phyloP scores from a whole-genome alignment of 2,329 filamentous ascomycete genomes.

The Hypoxylon sp. region DNA sequence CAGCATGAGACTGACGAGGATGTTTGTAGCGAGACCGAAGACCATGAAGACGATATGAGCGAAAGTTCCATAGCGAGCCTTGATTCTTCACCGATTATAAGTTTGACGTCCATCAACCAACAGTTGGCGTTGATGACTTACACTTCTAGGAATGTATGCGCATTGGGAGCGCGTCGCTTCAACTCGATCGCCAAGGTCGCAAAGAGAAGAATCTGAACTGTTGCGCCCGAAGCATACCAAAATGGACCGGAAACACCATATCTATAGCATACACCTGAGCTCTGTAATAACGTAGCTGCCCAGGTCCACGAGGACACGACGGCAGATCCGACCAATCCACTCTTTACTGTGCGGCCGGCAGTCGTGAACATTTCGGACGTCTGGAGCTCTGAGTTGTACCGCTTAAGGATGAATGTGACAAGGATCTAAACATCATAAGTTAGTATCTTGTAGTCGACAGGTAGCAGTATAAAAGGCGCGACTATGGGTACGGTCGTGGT shows the following conservation, averaged over 20 bases:
- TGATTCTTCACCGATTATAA: slow-evolving; percentile 44
- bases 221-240: slow-evolving; percentile 75
- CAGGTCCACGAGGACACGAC: slow-evolving; percentile 97
- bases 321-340: slow-evolving; percentile 86
- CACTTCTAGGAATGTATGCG: slow-evolving; percentile 89
- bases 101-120: background rate
- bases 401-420: slow-evolving; percentile 78
- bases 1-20: slow-evolving; percentile 90
- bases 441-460: background rate
- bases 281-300: slow-evolving; percentile 87
- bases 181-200: slow-evolving; percentile 91
- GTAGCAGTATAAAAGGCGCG: background rate
- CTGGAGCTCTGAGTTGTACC: slow-evolving; percentile 77
- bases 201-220: slow-evolving; percentile 90
- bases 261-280: slow-evolving; percentile 84
- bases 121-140: slow-evolving; percentile 27
- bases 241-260: slow-evolving; percentile 77
- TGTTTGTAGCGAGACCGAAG: slow-evolving; percentile 87
- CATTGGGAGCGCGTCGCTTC: slow-evolving; percentile 88
- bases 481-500: background rate
- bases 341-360: slow-evolving; percentile 89
- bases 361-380: slow-evolving; percentile 95
- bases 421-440: slow-evolving; percentile 62
- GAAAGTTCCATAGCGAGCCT: slow-evolving; percentile 50
- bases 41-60: slow-evolving; percentile 85